Base-by-base conservation (phyloP, 129 eudicot species). In the Sambucus nigra region DNA sequence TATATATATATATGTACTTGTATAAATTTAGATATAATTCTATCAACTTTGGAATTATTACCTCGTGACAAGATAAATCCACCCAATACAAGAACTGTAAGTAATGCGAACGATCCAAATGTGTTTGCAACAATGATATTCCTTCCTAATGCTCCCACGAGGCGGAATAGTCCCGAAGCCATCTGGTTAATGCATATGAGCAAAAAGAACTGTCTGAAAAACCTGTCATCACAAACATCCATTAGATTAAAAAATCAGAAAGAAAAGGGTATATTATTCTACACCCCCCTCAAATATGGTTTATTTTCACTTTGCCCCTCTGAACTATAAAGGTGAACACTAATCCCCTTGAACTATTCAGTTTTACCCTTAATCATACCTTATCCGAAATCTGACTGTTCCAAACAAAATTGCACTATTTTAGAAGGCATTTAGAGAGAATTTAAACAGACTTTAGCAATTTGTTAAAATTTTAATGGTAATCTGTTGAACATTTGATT, bases 21-120 rank as follows among this genome's bases (percentile, higher is more conserved):
- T 38, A 9, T 20, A 7, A 22, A 32, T 18, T 3, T 32, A n/a
- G n/a, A 32, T 47, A 51, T 35, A 35, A 15, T 1, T 14, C 33
- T 13, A 60, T 58, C 14, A 4, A 25, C 41, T 4, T 10, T 24
- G 14, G 16, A 23, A 14, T 12, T 23, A 38, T 55, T 76, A 91
- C 98, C 83, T 73, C 84, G 65, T 52, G 95, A 79, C 67, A 91
- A 52, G 58, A 91, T 70, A 70, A 85, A 91, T 81, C 98, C 98
- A 57, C 98, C 95, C 51, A 91, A 60, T 39, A 82, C 89, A 47
- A 85, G 67, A 46, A 91, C 74, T 47, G 81, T 68, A 41, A 91
- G 89, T 57, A 91, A 48, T 27, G 86, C 81, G 46, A 78, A 80
- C 10, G 98, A 78, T 10, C 95, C 98, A 72, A 79, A 85, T 57